phyloP scores from a whole-genome alignment of 2,329 filamentous ascomycete genomes.

The Cytospora mali region DNA sequence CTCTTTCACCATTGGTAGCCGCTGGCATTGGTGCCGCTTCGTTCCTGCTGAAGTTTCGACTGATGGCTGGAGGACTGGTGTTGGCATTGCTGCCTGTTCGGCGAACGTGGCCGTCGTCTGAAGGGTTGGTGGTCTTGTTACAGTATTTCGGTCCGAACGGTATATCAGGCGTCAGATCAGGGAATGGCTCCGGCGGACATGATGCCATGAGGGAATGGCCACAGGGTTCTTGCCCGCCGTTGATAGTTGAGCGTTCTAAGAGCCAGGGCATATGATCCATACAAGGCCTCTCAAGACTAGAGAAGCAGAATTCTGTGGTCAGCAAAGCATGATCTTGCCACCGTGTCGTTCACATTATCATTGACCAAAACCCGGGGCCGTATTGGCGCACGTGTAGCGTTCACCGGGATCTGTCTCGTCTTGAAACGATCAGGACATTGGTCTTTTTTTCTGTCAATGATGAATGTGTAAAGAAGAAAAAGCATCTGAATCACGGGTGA shows the following conservation, averaged over 20 bases:
- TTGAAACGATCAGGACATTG: conserved; percentile 7
- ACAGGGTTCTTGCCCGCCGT: conserved; percentile 66
- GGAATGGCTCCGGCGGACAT: conserved; percentile 72
- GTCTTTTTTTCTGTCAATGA: conserved; percentile 4
- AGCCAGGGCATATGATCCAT: conserved; percentile 88
- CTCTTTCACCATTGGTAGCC: background rate
- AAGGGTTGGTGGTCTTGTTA: conserved; percentile 40
- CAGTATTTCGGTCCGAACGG: conserved; percentile 54
- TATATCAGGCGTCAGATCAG: conserved; percentile 51
- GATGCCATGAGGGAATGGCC: conserved; percentile 94
- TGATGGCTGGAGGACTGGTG: conserved; percentile 26
- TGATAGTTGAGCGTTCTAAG: conserved; percentile 60
- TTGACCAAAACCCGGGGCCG: conserved; percentile 5
- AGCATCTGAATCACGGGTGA: conserved; percentile 48
- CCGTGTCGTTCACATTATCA: conserved; percentile 5
- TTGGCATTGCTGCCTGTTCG: conserved; percentile 41
- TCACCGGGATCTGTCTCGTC: conserved; percentile 10
- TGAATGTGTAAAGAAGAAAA: conserved; percentile 3
- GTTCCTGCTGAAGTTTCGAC: conserved; percentile 17
- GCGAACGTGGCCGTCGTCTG: conserved; percentile 26
- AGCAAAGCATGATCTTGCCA: conserved; percentile 13
- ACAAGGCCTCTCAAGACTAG: conserved; percentile 87
- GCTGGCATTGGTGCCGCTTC: background rate
- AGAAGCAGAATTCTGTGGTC: conserved; percentile 33
- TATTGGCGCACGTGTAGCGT: conserved; percentile 5